These are phyloP conservation scores for Sclerotiophoma versabilis DNA, from an alignment of 2,329 filamentous ascomycete genomes.

Conservation along the genomic window DNA sequence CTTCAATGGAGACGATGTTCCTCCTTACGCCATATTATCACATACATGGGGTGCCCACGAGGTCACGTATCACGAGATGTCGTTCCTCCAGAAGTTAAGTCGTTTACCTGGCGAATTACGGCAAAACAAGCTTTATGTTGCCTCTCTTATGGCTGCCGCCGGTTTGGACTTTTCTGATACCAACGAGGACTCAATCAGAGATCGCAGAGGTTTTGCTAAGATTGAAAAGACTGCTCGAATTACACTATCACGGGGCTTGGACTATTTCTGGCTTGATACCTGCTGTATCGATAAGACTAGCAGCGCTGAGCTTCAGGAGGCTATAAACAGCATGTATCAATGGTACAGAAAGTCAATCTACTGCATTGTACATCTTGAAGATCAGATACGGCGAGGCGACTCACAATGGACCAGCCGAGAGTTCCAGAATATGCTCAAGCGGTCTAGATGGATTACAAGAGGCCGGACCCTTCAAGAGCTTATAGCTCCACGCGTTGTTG, in stretches of 20 bases:
- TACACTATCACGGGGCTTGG: not conserved
- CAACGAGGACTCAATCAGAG: not conserved
- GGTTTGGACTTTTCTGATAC: not conserved
- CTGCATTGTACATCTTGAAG: not conserved
- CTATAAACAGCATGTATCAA: not conserved
- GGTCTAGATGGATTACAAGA: not conserved
- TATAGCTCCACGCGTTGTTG: not conserved
- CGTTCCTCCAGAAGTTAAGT: not conserved
- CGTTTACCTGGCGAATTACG: not conserved
- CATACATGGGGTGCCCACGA: not conserved
- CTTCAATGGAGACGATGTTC: not conserved
- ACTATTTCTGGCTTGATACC: not conserved
- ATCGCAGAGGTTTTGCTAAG: not conserved
- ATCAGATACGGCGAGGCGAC: not conserved
- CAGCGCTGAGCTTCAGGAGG: not conserved
- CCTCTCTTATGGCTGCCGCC: not conserved
- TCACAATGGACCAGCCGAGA: not conserved
- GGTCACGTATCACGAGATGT: not conserved
- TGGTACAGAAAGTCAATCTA: not conserved
- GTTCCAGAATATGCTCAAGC: not conserved
- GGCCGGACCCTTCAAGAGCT: conserved; percentile 1
- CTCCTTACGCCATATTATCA: not conserved
- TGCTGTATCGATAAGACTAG: not conserved
- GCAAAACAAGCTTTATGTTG: not conserved
- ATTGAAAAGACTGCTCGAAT: not conserved